Conservation (phyloP, 352 stramenopile genomes). For the Phytophthora pinifolia region DNA sequence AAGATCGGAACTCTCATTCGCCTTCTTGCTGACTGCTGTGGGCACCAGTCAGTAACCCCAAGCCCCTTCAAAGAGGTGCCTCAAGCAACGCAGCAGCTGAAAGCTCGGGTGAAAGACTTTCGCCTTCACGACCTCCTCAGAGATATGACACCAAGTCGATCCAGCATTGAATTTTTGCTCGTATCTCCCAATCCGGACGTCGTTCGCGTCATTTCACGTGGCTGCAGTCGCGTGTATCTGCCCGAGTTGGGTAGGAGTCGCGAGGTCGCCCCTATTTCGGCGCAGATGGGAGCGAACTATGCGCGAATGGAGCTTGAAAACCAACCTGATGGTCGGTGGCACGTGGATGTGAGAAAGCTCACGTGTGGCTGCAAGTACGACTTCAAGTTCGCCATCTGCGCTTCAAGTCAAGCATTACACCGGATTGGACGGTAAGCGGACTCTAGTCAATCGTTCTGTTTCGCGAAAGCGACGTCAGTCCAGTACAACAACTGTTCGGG, state of each 20-base stretch:
- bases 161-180: slow-evolving; percentile 2
- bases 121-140: background rate
- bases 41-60: background rate
- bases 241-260: slow-evolving; percentile 2
- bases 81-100: background rate
- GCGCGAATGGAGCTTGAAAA: background rate
- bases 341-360: background rate
- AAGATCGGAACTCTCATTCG: slow-evolving; percentile 3
- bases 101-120: slow-evolving; percentile 9
- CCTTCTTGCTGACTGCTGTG: slow-evolving; percentile 1
- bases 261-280: background rate
- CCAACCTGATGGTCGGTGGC: slow-evolving; percentile 1
- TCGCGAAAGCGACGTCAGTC: background rate
- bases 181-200: slow-evolving; percentile 2
- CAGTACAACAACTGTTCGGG: background rate
- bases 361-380: slow-evolving; percentile 14
- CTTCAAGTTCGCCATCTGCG: slow-evolving; percentile 8
- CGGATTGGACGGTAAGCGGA: slow-evolving; percentile 2
- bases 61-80: background rate
- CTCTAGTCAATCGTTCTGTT: slow-evolving; percentile 4
- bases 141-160: background rate
- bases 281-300: slow-evolving; percentile 11
- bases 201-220: slow-evolving; percentile 1
- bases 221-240: background rate
- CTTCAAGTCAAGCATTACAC: slow-evolving; percentile 14